Base-by-base conservation (phyloP, 2,329 filamentous ascomycete genomes). In the Neoscytalidium dimidiatum region DNA sequence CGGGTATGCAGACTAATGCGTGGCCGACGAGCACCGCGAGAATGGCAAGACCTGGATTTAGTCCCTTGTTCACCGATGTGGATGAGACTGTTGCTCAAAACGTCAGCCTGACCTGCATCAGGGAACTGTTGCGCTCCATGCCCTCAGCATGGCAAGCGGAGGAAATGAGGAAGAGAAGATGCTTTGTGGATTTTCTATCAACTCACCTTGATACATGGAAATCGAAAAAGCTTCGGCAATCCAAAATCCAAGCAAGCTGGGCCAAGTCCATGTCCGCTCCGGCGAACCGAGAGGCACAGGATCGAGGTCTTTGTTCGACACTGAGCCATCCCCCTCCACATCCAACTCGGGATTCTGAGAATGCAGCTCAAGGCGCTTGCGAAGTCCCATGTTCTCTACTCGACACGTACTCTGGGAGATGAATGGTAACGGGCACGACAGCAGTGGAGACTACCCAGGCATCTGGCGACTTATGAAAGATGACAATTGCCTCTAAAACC, bases 11-110 rank as follows among this genome's bases (percentile, higher is more conserved):
- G 5, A 70, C 68, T 28, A 70, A 35, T 8, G 60, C 52, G 41
- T 70, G 67, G 7, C 69, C 68, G 44, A 70, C 49, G 31, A 70
- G 52, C 56, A 68, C 67, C 13, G 68, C 68, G 13, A 69, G 53
- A 41, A 70, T 68, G n/a, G 66, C 64, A 14, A 70, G 64, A 5
- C 68, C 68, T 5, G 68, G 68, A 35, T 70, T 70, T 3, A 70
- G 58, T 3, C 68, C 68, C 67, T 68, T 68, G 31, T 56, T 65
- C 14, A 70, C 66, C 9, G 67, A 67, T 3, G 66, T 67, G 3
- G 66, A 67, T 3, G 68, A 66, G 13, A 70, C 68, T 64, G 29
- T 51, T 48, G 11, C 8, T 13, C 41, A 46, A 4, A 0, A 13
- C 2, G 51, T 63, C 17, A 63, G 48, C 19, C 3, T 14, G 3